phyloP scores from a whole-genome alignment of 2,329 filamentous ascomycete species.

The Diaporthe nobilis region DNA sequence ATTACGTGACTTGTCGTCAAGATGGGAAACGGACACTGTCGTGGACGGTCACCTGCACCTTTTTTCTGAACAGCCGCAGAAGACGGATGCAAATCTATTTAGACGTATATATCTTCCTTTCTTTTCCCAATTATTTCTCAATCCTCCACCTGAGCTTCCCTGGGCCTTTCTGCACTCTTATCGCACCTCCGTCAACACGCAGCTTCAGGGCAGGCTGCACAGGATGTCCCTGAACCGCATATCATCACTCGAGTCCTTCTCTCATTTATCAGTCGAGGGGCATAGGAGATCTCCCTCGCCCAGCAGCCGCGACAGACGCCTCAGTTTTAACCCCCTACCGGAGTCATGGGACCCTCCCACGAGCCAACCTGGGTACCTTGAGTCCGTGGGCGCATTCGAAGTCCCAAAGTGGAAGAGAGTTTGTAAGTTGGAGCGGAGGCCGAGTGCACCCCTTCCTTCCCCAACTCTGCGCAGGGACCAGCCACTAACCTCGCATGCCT shows the following conservation, averaged over 20 bases:
- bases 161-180: background rate
- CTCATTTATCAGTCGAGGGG: slow-evolving; percentile 55
- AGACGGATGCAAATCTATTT: background rate
- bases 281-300: slow-evolving; percentile 59
- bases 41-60: slow-evolving; percentile 16
- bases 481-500: slow-evolving; percentile 11
- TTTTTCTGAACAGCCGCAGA: slow-evolving; percentile 7
- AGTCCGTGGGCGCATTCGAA: slow-evolving; percentile 67
- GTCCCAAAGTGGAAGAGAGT: slow-evolving; percentile 68
- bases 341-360: slow-evolving; percentile 64
- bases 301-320: slow-evolving; percentile 63
- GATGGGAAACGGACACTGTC: slow-evolving; percentile 9
- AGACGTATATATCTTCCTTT: background rate
- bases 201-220: slow-evolving; percentile 24
- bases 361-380: slow-evolving; percentile 57
- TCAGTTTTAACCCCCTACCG: slow-evolving; percentile 69
- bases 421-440: slow-evolving; percentile 54
- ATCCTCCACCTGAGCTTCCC: no score
- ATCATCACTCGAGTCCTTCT: slow-evolving; percentile 67
- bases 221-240: slow-evolving; percentile 68
- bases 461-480: background rate
- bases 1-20: slow-evolving; percentile 20
- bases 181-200: background rate
- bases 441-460: background rate
- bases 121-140: background rate